Evolutionary conservation across 1,139 yeast species (phyloP), one percentile per base, ranked within the genome.

Genomic region (Kluyveromyces marxianus): DNA sequence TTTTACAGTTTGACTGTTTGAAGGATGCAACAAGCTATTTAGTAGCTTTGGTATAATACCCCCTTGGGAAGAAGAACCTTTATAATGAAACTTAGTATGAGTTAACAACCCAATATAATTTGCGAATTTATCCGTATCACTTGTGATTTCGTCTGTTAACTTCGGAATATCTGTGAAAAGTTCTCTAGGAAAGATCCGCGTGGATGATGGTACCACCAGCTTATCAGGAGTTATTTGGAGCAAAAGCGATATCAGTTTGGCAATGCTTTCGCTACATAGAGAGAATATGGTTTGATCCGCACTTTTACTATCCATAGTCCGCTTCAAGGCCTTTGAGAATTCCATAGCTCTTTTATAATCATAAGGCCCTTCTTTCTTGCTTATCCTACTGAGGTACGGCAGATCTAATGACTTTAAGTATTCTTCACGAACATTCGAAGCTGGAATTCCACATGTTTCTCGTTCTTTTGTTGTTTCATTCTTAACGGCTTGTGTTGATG

Each of bases 21-120:
- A 56, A 28, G 70, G 69, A 48, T 72, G 70, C 51, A 72, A 59
- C 37, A 74, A 48, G 41, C 70, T 70, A 42, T 66, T 56, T 5
- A 74, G 43, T 7, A 69, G 54, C 37, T 64, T 62, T 3, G 69
- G 65, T 3, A 69, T 59, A 2, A 68, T 51, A n/a, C 71, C 70
- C 41, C 60, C 59, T 39, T 54, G 51, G 39, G 54, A 58, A 2
- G 70, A 65, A 1, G 71, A 63, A 25, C 58, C 58, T 39, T 60
- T 60, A 44, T 51, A 55, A 27, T 63, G 60, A 48, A 65, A 68
- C 2, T 56, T 58, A 1, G 69, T 58, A 47, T 69, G 71, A 2
- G 71, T 65, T 27, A 69, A 43, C 4, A 52, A 30, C 21, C 65
- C 63, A 39, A 69, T 54, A 45, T 68, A 69, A 4, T 55, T 52